Percentiles rank a stretch among this genome's conserved stretches.
phyloP scores from a whole-genome alignment of 225 moss, liverwort and hornwort genomes.

The Physcomitrellopsis africana region DNA sequence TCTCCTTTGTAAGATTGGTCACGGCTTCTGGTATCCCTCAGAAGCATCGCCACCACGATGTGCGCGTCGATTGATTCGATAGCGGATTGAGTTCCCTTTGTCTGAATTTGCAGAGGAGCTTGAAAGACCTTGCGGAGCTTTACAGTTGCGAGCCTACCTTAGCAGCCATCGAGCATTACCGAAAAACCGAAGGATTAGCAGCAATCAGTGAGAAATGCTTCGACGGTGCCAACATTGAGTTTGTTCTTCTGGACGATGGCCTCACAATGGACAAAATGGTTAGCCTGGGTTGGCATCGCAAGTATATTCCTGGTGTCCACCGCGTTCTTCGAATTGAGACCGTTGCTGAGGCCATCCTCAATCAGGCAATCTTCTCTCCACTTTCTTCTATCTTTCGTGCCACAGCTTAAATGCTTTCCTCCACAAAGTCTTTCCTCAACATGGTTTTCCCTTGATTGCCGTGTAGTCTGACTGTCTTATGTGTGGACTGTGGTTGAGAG shows the following conservation, averaged over 20 bases:
- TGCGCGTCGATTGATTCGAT: not conserved
- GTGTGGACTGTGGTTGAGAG: constrained; percentile 16
- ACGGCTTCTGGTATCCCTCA: too few species aligned
- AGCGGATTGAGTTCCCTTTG: constrained; percentile 24
- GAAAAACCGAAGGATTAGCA: constrained; percentile 59
- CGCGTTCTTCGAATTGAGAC: constrained; percentile 92
- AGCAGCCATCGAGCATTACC: constrained; percentile 63
- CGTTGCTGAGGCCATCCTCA: constrained; percentile 89
- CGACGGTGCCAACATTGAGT: constrained; percentile 85
- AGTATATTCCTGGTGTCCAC: constrained; percentile 70
- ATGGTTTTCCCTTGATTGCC: too few species aligned
- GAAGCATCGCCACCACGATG: not conserved
- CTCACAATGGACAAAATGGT: constrained; percentile 77
- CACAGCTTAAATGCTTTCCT: too few species aligned
- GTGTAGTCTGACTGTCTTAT: too few species aligned
- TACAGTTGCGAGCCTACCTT: constrained; percentile 56
- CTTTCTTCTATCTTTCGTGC: too few species aligned
- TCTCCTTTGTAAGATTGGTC: not conserved
- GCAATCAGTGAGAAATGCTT: constrained; percentile 78
- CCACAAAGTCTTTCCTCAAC: too few species aligned
- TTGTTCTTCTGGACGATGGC: constrained; percentile 88
- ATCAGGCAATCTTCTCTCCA: constrained; percentile 45
- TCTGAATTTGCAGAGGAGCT: constrained; percentile 52
- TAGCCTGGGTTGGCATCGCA: constrained; percentile 77
- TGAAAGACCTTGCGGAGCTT: constrained; percentile 59